A percentile compares a stretch with the other conserved stretches of the same genome.
Conservation (phyloP, 768 basidiomycete genomes). For the Aureoboletus auriporus region DNA sequence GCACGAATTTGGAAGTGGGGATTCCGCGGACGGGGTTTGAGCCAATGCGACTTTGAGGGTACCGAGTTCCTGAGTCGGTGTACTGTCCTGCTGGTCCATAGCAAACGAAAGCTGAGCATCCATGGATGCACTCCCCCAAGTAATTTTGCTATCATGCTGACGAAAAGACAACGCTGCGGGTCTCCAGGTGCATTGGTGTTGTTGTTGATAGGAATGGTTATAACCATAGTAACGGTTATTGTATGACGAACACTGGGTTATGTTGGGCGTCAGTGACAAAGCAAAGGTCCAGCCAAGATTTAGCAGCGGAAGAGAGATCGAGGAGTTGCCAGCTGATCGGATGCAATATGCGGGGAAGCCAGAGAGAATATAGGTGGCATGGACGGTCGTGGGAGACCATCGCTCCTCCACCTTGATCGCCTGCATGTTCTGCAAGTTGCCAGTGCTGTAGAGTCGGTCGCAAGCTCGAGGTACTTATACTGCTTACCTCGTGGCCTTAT, state of each 20-base stretch:
- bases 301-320: conserved; percentile 11
- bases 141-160: background rate
- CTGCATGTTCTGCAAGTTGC: conserved; percentile 9
- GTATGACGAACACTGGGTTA: too few species aligned
- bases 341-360: too few species aligned
- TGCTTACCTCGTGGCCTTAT: too few species aligned
- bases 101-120: conserved; percentile 5
- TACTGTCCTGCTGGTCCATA: background rate
- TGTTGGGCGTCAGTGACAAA: conserved; percentile 5
- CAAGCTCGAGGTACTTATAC: conserved; percentile 63
- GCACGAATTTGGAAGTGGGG: background rate
- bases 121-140: conserved; percentile 14
- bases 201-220: too few species aligned
- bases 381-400: conserved; percentile 12
- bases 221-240: too few species aligned
- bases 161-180: conserved; percentile 9
- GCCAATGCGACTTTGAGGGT: conserved; percentile 3
- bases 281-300: conserved; percentile 15
- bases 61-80: background rate
- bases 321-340: background rate
- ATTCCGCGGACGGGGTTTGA: background rate
- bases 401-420: conserved; percentile 12
- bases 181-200: too few species aligned
- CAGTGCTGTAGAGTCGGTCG: conserved; percentile 57
- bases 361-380: background rate